phyloP scores from a whole-genome alignment of 108 stramenopile genomes.

The Cyclotella atomus region DNA sequence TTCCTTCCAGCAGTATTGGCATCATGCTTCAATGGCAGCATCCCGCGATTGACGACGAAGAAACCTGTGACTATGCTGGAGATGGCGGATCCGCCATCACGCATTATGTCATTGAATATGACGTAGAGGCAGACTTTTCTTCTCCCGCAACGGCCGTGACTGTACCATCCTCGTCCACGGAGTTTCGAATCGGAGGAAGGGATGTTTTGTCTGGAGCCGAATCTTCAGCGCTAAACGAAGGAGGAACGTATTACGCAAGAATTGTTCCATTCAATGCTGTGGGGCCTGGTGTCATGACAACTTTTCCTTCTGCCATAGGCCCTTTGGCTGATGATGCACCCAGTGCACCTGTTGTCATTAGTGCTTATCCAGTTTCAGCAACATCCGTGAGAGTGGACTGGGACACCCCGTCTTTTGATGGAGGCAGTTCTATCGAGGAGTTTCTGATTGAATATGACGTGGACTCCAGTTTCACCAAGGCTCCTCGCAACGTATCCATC shows the following conservation, averaged over 20 bases:
- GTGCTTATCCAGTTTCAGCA: slow-evolving; percentile 24
- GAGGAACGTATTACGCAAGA: slow-evolving; percentile 69
- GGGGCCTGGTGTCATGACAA: slow-evolving; percentile 60
- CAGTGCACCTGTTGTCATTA: slow-evolving; percentile 33
- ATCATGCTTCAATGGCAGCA: slow-evolving; percentile 71
- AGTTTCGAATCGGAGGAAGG: slow-evolving; percentile 73
- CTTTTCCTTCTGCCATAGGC: slow-evolving; percentile 51
- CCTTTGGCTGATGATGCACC: slow-evolving; percentile 67
- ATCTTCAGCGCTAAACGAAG: slow-evolving; percentile 53
- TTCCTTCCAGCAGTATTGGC: slow-evolving; percentile 65
- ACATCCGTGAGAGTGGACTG: slow-evolving; percentile 54
- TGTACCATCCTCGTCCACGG: slow-evolving; percentile 40
- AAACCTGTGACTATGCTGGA: slow-evolving; percentile 69
- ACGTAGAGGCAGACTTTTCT: slow-evolving; percentile 63
- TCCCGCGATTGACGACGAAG: slow-evolving; percentile 50
- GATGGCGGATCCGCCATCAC: slow-evolving; percentile 81
- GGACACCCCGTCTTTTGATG: slow-evolving; percentile 68
- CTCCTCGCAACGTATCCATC: slow-evolving; percentile 33
- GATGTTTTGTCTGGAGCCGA: slow-evolving; percentile 78
- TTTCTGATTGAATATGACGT: slow-evolving; percentile 75
- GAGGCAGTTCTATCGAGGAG: slow-evolving; percentile 68
- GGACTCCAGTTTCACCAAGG: slow-evolving; percentile 43
- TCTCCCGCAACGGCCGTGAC: slow-evolving; percentile 61
- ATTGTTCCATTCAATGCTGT: slow-evolving; percentile 77
- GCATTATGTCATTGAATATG: slow-evolving; percentile 88